Percentiles rank a stretch among this genome's conserved stretches.
These are phyloP conservation scores for Xylaria sp. DNA, from an alignment of 2,329 filamentous ascomycete genomes.

Conservation along the genomic window DNA sequence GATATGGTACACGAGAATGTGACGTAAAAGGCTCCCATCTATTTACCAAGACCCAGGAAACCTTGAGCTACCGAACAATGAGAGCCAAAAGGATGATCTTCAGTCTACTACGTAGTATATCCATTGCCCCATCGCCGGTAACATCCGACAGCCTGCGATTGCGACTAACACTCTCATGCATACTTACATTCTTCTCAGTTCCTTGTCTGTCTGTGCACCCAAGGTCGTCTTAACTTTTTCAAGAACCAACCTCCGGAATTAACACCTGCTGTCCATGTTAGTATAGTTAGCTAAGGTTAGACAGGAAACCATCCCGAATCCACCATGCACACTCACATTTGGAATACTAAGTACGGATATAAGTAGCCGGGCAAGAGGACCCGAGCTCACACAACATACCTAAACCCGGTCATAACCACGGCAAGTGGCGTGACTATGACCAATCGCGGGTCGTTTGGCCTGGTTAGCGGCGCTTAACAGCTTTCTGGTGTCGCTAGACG, in stretches of 20 bases:
- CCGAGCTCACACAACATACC: slow-evolving; percentile 20
- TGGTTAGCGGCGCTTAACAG: slow-evolving; percentile 29
- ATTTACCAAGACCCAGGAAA: not conserved
- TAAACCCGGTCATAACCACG: slow-evolving; percentile 6
- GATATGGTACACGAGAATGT: not conserved
- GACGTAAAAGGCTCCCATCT: not conserved
- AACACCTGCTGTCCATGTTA: not conserved
- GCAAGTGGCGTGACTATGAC: slow-evolving; percentile 27
- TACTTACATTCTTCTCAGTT: too few species aligned
- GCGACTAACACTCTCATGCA: too few species aligned
- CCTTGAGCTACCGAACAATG: too few species aligned
- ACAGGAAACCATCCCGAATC: not conserved
- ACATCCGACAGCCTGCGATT: too few species aligned
- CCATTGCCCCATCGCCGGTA: too few species aligned
- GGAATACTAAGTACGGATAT: slow-evolving; percentile 27
- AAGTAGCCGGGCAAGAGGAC: slow-evolving; percentile 9
- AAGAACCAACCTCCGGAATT: not conserved
- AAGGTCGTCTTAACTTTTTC: not conserved
- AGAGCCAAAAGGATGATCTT: too few species aligned
- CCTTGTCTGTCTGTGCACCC: not conserved
- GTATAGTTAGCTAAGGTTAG: not conserved
- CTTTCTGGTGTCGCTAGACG: not conserved
- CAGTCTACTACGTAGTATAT: too few species aligned
- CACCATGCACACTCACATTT: slow-evolving; percentile 8
- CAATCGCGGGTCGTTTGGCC: slow-evolving; percentile 17